Evolutionary conservation across 2,329 filamentous ascomycete genomes (phyloP), one percentile per base, ranked within the genome.

Genomic region (Drechslerella stenobrocha): DNA sequence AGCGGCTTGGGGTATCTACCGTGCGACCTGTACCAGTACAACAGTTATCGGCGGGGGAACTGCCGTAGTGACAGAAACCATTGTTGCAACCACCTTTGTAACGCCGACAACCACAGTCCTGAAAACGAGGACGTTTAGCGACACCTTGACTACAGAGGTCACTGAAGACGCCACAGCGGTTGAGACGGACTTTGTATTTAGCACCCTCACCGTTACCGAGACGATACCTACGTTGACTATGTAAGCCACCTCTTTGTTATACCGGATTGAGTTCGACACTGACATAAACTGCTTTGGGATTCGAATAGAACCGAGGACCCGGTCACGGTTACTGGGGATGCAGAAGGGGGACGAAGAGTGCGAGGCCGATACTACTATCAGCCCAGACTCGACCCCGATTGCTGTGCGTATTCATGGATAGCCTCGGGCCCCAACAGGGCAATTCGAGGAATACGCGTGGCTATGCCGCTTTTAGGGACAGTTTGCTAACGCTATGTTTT

Each of bases 31-130:
- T 18, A 56, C 55, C 22, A 23, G 40, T 11, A 60, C 55, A 7
- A 55, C 32, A 3, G 60, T 37, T 13, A 9, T 67, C 13, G 55
- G 50, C 8, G 63, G 44, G 1, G 50, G 24, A 32, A 67, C 63
- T 1, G 26, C 50, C 2, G 15, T 32, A 4, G 50, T 60, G 2
- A 67, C 51, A 9, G 63, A 67, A 30, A 67, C 63, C 5, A 37
- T 56, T n/a, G 51, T 51, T 1, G 24, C 53, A 37, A 67, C 63
- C 8, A 67, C 63, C n/a, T 67, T 67, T 22, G 30, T 67, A 24
- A 67, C 63, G 6, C 63, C 63, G 0, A 66, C 61, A 6, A 42
- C 53, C 18, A 66, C 61, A 2, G 48, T 66, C 34, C 8, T 66
- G 9, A 18, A 44, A 26, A 66, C 63, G 2, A 42, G 37, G 13